Evolutionary conservation across 495 filamentous ascomycete species (phyloP).

Genomic region (Friedmanniomyces endolithicus): DNA sequence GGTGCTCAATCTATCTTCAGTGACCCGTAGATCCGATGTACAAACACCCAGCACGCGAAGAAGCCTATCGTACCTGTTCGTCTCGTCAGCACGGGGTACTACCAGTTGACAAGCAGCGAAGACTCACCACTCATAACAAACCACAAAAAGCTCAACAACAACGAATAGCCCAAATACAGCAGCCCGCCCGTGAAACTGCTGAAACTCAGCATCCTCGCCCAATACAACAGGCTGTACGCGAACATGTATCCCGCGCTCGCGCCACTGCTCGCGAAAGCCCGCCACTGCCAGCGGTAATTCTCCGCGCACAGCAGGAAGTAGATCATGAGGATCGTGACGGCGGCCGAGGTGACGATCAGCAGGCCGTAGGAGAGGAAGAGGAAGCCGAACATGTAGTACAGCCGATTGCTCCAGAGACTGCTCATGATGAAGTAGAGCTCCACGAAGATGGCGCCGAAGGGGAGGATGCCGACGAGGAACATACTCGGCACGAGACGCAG

Average conservation of each 20-base stretch:
- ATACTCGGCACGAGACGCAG: constrained; percentile 76
- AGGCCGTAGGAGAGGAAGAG: constrained; percentile 93
- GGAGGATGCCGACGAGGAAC: constrained; percentile 78
- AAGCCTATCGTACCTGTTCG: constrained; percentile 78
- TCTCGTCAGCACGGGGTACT: neutral
- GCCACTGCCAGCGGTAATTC: constrained; percentile 99
- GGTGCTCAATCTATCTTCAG: constrained; percentile 69
- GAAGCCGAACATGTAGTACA: constrained; percentile 99
- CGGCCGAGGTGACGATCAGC: constrained; percentile 91
- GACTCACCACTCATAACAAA: constrained; percentile 83
- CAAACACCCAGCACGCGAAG: constrained; percentile 87
- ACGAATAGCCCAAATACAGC: constrained; percentile 86
- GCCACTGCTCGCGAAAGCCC: constrained; percentile 77
- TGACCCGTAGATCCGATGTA: constrained; percentile 81
- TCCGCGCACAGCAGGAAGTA: constrained; percentile 93
- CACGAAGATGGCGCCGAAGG: constrained; percentile 92
- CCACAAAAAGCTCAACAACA: constrained; percentile 76
- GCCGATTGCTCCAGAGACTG: constrained; percentile 91
- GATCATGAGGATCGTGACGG: constrained; percentile 80
- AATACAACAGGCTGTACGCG: constrained; percentile 73
- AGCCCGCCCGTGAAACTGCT: constrained; percentile 74
- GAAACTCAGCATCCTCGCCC: constrained; percentile 72
- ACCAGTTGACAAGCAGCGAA: neutral
- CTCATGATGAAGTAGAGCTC: constrained; percentile 98
- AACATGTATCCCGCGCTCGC: constrained; percentile 85